Percentiles rank a stretch among this genome's conserved stretches.
phyloP scores from a whole-genome alignment of 2,329 filamentous ascomycete species.

The Paraphaeosphaeria sporulosa region DNA sequence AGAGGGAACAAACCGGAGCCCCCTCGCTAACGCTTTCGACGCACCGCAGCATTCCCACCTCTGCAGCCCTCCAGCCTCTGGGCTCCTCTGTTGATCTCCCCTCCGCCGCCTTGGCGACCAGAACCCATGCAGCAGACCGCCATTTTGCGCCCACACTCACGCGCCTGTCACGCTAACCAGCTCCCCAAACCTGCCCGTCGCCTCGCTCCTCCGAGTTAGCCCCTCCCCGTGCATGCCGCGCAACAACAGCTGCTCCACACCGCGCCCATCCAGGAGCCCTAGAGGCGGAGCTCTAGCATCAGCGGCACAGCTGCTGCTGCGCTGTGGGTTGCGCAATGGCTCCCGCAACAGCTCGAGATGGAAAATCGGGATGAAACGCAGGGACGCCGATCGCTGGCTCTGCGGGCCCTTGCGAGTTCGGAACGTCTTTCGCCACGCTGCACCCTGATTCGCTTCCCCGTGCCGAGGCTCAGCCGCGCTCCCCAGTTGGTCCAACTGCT shows the following conservation, averaged over 20 bases:
- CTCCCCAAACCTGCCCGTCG: background rate
- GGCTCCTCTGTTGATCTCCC: conserved; percentile 2
- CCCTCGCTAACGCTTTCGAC: conserved; percentile 7
- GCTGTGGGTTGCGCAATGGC: no score
- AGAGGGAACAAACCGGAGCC: no score
- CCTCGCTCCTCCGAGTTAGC: background rate
- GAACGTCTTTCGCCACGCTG: conserved; percentile 4
- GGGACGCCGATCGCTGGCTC: conserved; percentile 5
- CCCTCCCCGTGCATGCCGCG: no score
- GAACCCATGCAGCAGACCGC: conserved; percentile 7
- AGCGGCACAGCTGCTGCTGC: no score
- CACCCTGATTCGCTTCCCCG: background rate
- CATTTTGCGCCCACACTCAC: conserved; percentile 13
- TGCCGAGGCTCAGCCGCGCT: conserved; percentile 6
- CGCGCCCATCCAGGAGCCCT: background rate
- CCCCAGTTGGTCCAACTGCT: background rate
- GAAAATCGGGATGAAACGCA: no score
- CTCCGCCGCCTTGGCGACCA: conserved; percentile 1
- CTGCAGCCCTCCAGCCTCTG: background rate
- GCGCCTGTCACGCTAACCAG: conserved; percentile 2
- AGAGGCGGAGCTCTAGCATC: background rate
- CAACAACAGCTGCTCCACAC: background rate
- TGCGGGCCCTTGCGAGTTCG: conserved; percentile 9
- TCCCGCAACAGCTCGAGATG: no score
- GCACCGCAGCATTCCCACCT: conserved; percentile 1